Evolutionary conservation across 2,329 filamentous ascomycete genomes (phyloP), one percentile per base, ranked within the genome.

Genomic region (Elsinoe fawcettii): DNA sequence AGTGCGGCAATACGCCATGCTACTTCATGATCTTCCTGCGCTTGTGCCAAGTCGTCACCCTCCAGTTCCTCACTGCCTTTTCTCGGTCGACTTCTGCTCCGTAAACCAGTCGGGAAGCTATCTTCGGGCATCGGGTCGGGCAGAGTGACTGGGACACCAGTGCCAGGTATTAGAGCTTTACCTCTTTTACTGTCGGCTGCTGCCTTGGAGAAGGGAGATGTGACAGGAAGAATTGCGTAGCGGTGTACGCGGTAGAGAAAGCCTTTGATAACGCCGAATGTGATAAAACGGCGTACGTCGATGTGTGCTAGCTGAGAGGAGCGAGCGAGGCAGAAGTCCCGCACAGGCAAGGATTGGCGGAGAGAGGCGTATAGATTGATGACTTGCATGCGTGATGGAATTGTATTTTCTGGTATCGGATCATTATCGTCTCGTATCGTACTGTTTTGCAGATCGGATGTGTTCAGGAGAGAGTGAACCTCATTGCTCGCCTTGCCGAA

Each of bases 261-360:
- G 14, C 92, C 91, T 73, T 97, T 97, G 70, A 97, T 95, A 59
- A 96, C 81, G 58, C 92, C 93, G 66, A 97, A 99, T 59, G 95
- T 95, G 61, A 97, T 89, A 61, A 99, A 85, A 25, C 93, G 85
- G 11, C 93, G 83, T 57, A 96, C 83, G 69, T 99, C 93, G 58
- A 99, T 84, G 66, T 86, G 85, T 11, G 80, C 77, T 7, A 96
- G 78, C 37, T 87, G 74, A 39, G 86, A 81, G 63, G 84, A 80
- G 70, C 95, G 87, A 30, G 85, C 77, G 59, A 87, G 79, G 63
- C 93, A 84, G 89, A 90, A 97, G 69, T 92, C 88, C 67, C 87
- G 87, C 11, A 97, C 79, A n/a, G 84, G 88, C 54, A 89, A 83
- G 36, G 90, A 90, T 47, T 90, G 88, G 57, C 84, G 83, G 59